A percentile compares a stretch with the other conserved stretches of the same genome.
phyloP scores from a whole-genome alignment of 306 rosid genomes.

The Argentina anserina region DNA sequence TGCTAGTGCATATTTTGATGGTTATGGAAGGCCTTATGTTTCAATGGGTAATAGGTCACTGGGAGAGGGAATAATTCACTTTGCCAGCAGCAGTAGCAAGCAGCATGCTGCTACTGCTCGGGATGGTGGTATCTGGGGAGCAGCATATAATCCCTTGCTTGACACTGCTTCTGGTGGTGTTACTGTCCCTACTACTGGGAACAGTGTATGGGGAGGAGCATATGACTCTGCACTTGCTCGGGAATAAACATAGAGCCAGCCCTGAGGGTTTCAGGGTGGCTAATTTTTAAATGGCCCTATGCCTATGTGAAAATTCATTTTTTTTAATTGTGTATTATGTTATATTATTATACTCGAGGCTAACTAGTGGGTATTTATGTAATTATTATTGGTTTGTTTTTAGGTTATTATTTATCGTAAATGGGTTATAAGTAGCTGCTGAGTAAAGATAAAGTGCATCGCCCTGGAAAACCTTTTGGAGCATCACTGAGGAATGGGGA shows the following conservation, averaged over 20 bases:
- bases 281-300: not conserved
- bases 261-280: not conserved
- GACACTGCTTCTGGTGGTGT: not conserved
- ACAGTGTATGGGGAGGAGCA: conserved; percentile 34
- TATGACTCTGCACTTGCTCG: conserved; percentile 41
- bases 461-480: not conserved
- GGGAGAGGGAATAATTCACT: conserved; percentile 34
- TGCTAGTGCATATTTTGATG: conserved; percentile 35
- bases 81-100: conserved; percentile 40
- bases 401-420: not conserved
- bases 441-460: not conserved
- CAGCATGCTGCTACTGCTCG: conserved; percentile 19
- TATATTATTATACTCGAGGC: not conserved
- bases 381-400: not conserved
- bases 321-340: not conserved
- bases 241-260: conserved; percentile 19
- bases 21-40: conserved; percentile 47
- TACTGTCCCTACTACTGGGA: conserved; percentile 10
- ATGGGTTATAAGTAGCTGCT: not conserved
- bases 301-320: not conserved
- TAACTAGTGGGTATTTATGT: not conserved
- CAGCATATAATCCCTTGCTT: conserved; percentile 10
- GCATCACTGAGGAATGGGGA: not conserved
- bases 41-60: conserved; percentile 36
- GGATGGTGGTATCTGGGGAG: conserved; percentile 12